Base-by-base conservation (phyloP, 2,329 filamentous ascomycete genomes). In the Cladosporium sp. region DNA sequence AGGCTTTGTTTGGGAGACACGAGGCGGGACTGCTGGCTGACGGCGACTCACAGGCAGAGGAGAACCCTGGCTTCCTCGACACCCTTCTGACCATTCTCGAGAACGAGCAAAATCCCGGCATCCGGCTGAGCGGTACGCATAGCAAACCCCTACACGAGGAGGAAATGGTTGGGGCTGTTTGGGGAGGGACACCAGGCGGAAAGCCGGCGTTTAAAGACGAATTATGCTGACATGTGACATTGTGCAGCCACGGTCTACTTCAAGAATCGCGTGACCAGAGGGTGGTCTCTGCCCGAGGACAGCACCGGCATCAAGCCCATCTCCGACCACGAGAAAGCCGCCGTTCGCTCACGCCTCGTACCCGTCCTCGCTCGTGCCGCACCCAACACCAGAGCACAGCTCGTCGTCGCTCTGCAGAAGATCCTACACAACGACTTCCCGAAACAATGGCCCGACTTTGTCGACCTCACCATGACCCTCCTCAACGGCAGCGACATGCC, bases 381-480 rank as follows among this genome's bases (percentile, higher is more conserved):
- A 54, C 88, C 90, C 59, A 89, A 90, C 74, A 90, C 97, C 73
- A 93, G 95, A 78, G 90, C 93, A 71, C 95, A 99, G 81, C 88
- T 99, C 72, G 90, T 98, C 70, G 93, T 96, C 68, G 90, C 96
- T 73, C 89, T 99, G 66, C 93, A 97, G 82, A 96, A 96, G 80
- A 94, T 99, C 75, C 87, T 99, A 70, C 92, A 97, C 80, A 91
- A 90, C 83, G 95, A 99, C 79, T 99, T 97, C 79, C 95, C 95
- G 65, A 87, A 90, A 74, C 89, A 90, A 82, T 99, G 95, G 95
- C 95, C 95, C 58, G 88, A 90, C 65, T 98, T 97, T 79, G 90
- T 98, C 83, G 90, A 96, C 75, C 92, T 96, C 76, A 97, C 94
- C 61, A 84, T 96, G 71, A 91, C 93, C 79, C 85, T 99, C 63